phyloP scores from a whole-genome alignment of 2,329 filamentous ascomycete genomes.

The Fusarium sarcochroum region DNA sequence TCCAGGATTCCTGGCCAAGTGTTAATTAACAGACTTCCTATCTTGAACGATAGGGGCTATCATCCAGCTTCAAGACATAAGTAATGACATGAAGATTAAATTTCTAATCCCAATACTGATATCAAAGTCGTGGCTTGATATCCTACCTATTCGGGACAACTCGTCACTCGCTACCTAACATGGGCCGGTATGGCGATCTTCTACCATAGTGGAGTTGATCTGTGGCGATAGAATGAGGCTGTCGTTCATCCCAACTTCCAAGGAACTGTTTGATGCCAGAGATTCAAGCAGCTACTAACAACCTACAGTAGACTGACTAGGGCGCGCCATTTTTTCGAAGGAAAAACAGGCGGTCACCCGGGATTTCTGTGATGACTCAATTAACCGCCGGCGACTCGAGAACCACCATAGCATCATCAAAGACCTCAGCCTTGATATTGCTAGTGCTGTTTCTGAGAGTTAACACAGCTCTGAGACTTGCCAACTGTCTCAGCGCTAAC shows the following conservation, averaged over 20 bases:
- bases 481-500: conserved; percentile 29
- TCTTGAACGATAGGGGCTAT: not conserved
- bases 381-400: not conserved
- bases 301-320: conserved; percentile 8
- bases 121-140: not conserved
- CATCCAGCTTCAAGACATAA: not conserved
- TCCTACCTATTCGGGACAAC: not conserved
- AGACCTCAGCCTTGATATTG: conserved; percentile 11
- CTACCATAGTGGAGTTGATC: not conserved
- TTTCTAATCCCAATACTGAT: not conserved
- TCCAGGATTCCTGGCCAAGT: not conserved
- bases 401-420: not conserved
- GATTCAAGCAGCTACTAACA: not conserved
- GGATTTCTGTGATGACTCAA: not conserved
- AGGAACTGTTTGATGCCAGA: not conserved
- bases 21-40: not conserved
- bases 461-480: conserved; percentile 7
- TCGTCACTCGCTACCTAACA: not conserved
- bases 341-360: not conserved
- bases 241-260: conserved; percentile 5
- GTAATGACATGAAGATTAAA: not conserved
- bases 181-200: not conserved
- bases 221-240: conserved; percentile 7
- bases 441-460: not conserved
- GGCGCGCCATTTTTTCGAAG: conserved; percentile 34